phyloP scores from a whole-genome alignment of 257 asterid genomes.

The Cinchona pubescens region DNA sequence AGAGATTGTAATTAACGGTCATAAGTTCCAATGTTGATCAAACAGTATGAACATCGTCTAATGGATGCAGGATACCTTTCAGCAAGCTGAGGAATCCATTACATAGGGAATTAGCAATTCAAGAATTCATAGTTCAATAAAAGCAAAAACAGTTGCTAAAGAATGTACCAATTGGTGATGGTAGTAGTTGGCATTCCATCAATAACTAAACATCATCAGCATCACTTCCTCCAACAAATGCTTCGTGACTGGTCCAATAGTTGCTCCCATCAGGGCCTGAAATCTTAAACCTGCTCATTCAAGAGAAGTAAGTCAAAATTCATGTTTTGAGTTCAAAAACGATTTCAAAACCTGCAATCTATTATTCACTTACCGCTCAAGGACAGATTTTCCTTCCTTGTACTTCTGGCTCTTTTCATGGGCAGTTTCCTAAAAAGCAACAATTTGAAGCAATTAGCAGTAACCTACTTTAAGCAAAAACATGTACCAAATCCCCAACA shows the following conservation, averaged over 20 bases:
- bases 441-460: not conserved
- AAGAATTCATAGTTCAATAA: constrained; percentile 27
- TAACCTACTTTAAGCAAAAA: not conserved
- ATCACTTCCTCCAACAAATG: constrained; percentile 49
- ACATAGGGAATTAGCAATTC: constrained; percentile 2
- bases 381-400: constrained; percentile 96
- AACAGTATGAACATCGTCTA: not conserved
- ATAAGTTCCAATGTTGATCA: constrained; percentile 4
- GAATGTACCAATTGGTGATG: constrained; percentile 48
- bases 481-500: not conserved
- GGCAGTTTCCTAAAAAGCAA: constrained; percentile 50
- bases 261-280: constrained; percentile 72
- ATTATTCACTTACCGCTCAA: constrained; percentile 63
- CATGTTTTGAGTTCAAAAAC: not conserved
- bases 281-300: constrained; percentile 56
- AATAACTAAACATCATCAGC: constrained; percentile 52
- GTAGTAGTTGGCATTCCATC: constrained; percentile 2
- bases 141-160: constrained; percentile 17
- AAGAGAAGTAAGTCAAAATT: constrained; percentile 13
- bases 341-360: constrained; percentile 3
- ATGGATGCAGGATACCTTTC: constrained; percentile 6
- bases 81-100: constrained; percentile 13
- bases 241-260: constrained; percentile 53
- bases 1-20: constrained; percentile 1
- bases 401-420: constrained; percentile 83